Base-by-base conservation (phyloP, 2,329 filamentous ascomycete genomes). In the Ustilaginoidea virens region DNA sequence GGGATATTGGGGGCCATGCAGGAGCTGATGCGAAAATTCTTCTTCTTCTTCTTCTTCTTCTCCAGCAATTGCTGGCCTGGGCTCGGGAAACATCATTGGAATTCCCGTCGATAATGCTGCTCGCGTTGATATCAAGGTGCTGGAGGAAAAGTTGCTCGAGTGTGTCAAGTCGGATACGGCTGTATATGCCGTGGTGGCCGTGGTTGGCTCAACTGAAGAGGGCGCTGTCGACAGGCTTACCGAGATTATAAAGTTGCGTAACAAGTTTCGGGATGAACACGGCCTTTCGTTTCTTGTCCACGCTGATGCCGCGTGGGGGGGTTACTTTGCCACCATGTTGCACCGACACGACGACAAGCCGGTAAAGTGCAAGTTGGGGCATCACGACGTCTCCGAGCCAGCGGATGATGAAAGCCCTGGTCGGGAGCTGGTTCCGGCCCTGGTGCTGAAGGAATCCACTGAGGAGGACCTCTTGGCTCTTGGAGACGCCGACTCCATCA, bases 221-320 rank as follows among this genome's bases (percentile, higher is more conserved):
- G 60, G 61, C 0, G 56, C 56, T 1, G 57, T 60, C 2, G 61
- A 65, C 31, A 44, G 47, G 2, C 37, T 64, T 1, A 37, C 38
- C 1, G 5, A 25, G 1, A 25, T 25, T n/a, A 15, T 25, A 53
- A 36, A 41, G 1, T 37, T 63, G 5, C 52, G 60, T 4, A 43
- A 51, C n/a, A 38, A 48, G 13, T 56, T 55, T 27, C 56, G 61
- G 35, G 41, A 42, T 3, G 33, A 48, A 12, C 24, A 25, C n/a
- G 60, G 60, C 0, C 38, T 64, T 0, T 61, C 58, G 0, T 64
- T 63, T 28, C 32, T 60, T 0, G 45, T 65, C 6, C 61, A 63
- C 29, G 56, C 48, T 1, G 61, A 64, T 34, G 61, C 58, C 1
- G 60, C 60, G 1, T 65, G 61, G 61, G 60, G 61, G 12, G 61